Evolutionary conservation across 192 early-diverging fungal genomes (phyloP).

Genomic region (Oehlia diaphana): DNA sequence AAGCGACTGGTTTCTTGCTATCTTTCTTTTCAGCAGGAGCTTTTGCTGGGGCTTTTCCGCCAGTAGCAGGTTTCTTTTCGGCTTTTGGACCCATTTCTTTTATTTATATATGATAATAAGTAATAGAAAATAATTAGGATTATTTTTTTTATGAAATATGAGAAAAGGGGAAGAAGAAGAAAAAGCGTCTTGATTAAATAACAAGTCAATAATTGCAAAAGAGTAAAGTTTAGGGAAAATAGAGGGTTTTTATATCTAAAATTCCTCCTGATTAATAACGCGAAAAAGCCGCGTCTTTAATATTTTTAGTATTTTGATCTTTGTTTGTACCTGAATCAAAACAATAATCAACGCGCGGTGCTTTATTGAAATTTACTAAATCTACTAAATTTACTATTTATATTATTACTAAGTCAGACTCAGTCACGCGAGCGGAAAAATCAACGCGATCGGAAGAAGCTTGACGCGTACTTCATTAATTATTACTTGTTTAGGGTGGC

Average conservation of each 20-base stretch:
- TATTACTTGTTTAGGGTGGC: neutral
- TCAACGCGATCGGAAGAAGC: neutral
- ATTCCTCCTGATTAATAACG: neutral
- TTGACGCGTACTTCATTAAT: neutral
- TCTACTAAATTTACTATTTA: too few relatives aligned
- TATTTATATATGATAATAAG: neutral
- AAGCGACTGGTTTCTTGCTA: conserved; percentile 56
- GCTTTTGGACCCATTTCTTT: conserved; percentile 45
- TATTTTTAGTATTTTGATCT: neutral
- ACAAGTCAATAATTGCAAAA: too few relatives aligned
- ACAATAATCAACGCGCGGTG: neutral
- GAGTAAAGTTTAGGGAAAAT: neutral
- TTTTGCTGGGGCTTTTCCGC: conserved; percentile 62
- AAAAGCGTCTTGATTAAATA: neutral
- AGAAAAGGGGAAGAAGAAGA: neutral
- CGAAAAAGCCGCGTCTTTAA: neutral
- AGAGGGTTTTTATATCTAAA: neutral
- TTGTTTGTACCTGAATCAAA: neutral
- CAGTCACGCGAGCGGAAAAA: neutral
- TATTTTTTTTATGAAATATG: neutral
- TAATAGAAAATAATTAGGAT: neutral
- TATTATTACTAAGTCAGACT: neutral
- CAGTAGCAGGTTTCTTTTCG: conserved; percentile 47
- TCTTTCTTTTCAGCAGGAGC: conserved; percentile 49
- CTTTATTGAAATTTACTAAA: too few relatives aligned